Base-by-base conservation (phyloP, 176 grass and related monocot genomes). In the Oryza meyeriana region DNA sequence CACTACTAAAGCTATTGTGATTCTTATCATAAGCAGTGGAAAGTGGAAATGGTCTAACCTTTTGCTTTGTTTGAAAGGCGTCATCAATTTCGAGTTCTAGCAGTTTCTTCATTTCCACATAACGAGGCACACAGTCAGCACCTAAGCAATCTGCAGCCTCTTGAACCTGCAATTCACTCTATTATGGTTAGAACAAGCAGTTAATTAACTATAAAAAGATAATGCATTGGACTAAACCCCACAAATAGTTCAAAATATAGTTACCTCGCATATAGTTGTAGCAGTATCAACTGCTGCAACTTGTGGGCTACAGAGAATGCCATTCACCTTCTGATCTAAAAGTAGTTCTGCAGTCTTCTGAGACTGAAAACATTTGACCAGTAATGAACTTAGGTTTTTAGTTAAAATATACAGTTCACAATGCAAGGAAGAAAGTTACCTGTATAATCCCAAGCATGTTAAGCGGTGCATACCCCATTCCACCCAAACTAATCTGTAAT, bases 401-500 rank as follows among this genome's bases (percentile, higher is more conserved):
- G 61, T 20, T 42, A 25, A 42, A 85, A 76, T 32, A 89, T 59
- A 59, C 22, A 90, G 78, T 24, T 12, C 11, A 18, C 28, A 4
- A 20, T 1, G 17, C 8, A 30, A 34, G 38, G 62, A 67, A 74
- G 8, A 27, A 13, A 83, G 20, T 5, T 91, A 95, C 96, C 91
- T 98, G 92, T 89, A 98, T 94, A 80, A 88, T 62, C 31, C 96
- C 96, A 25, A 98, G 96, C 92, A 98, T 98, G 83, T 98, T 98
- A 84, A 98, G 82, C 0, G 96, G 82, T 12, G 90, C 90, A 74
- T 91, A 98, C 72, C 92, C 89, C 55, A 91, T 71, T 75, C 85
- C 84, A 35, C 64, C 66, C 29, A 95, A 80, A 76, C 76, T 82
- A 77, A 83, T 72, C 96, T 93, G 90, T 22, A 93, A 80, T 34